phyloP scores from a whole-genome alignment of 192 early-diverging fungal species.

The Entomortierella parvispora region DNA sequence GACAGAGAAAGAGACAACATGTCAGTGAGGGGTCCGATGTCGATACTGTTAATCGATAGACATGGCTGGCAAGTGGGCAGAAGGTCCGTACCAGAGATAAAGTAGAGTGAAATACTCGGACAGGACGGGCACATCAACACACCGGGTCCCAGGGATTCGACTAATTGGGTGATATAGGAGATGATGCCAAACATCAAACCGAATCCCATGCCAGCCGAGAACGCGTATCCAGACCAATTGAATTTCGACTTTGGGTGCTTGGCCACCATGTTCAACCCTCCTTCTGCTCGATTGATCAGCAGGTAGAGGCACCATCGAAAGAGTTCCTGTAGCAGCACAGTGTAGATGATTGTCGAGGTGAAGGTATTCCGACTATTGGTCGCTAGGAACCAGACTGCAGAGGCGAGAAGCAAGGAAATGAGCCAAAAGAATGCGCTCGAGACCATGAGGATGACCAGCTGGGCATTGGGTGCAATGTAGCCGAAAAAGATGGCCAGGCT shows the following conservation, averaged over 20 bases:
- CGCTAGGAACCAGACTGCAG: slow-evolving; percentile 76
- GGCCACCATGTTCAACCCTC: slow-evolving; percentile 69
- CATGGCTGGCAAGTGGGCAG: no score
- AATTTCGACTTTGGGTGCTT: slow-evolving; percentile 71
- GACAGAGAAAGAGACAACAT: background rate
- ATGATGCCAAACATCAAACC: slow-evolving; percentile 77
- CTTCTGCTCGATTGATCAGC: slow-evolving; percentile 69
- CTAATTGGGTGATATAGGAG: slow-evolving; percentile 72
- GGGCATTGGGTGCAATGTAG: slow-evolving; percentile 71
- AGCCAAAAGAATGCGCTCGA: slow-evolving; percentile 89
- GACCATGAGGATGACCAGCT: slow-evolving; percentile 77
- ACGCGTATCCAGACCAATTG: slow-evolving; percentile 70
- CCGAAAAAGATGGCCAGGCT: slow-evolving; percentile 77
- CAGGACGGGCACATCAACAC: slow-evolving; percentile 75
- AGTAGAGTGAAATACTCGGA: slow-evolving; percentile 66
- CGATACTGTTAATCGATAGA: no score
- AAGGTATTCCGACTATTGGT: slow-evolving; percentile 52
- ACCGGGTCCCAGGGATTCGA: slow-evolving; percentile 76
- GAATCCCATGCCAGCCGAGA: slow-evolving; percentile 80
- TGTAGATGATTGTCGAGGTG: slow-evolving; percentile 64
- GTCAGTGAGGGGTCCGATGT: no score
- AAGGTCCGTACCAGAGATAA: slow-evolving; percentile 76
- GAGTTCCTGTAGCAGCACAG: slow-evolving; percentile 73
- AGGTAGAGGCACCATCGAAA: slow-evolving; percentile 73
- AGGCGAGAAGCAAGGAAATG: slow-evolving; percentile 74